Evolutionary conservation across 805 yeast species (phyloP), one percentile per base, ranked within the genome.

Genomic region (Lachancea quebecensis): DNA sequence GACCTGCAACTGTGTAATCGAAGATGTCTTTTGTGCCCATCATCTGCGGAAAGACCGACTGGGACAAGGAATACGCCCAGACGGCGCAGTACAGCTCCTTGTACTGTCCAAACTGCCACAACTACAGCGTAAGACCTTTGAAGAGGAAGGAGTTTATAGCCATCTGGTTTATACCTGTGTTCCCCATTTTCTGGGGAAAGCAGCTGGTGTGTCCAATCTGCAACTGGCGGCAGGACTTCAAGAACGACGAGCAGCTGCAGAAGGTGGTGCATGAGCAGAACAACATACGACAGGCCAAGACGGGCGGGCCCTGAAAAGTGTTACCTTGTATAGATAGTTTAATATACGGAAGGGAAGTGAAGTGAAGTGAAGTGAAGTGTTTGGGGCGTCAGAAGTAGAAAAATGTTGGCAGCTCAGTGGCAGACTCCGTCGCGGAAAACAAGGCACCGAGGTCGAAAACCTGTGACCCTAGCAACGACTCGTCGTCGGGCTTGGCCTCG

Each of bases 81-180:
- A 50, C 56, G 30, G 62, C 62, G 2, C 54, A 52, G 29, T 53
- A 57, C 40, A 46, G 50, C 18, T 47, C 56, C 5, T 41, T 66
- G 14, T 72, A 70, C 48, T 79, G 85, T 54, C 78, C 80, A 15
- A 71, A 75, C 48, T 79, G 85, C 51, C 81, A 78, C 53, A 79
- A 79, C 56, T 67, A 68, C 46, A 66, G 77, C 25, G 84, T 77
- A 3, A 59, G 64, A 42, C 78, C 82, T 0, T 65, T 77, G 9
- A 72, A 77, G 49, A 66, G 78, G 38, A 72, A 71, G 50, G 76
- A 78, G 53, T 74, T 77, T 56, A 68, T 79, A 32, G 68, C 80
- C 0, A 42, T 78, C 9, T 78, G 76, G 67, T 77, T 75, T 52
- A 63, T 78, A 27, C 83, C 83, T 1, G 54, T 78, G 11, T 51